Percentiles rank a stretch among this genome's conserved stretches.
phyloP scores from a whole-genome alignment of 164 flowering plant genomes.

The Amborella trichopoda region DNA sequence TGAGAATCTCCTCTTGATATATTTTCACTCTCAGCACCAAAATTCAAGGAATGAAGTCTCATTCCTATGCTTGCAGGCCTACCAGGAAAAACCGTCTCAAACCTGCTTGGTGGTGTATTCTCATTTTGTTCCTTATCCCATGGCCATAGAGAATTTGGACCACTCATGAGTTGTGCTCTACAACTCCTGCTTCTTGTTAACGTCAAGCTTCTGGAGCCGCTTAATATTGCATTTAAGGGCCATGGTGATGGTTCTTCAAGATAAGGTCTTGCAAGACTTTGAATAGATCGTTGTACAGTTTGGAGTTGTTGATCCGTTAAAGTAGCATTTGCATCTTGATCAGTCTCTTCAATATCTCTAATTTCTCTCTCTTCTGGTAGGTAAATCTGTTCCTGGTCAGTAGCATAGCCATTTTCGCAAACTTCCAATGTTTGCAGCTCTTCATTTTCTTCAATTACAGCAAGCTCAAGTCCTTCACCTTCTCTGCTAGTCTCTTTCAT shows the following conservation, averaged over 20 bases:
- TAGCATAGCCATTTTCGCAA: constrained; percentile 12
- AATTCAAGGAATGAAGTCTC: constrained; percentile 17
- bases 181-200: constrained; percentile 54
- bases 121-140: constrained; percentile 19
- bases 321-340: too few species aligned
- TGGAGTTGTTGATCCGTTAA: constrained; percentile 24
- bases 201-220: constrained; percentile 15
- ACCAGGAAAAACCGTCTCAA: constrained; percentile 28
- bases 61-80: constrained; percentile 22
- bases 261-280: constrained; percentile 16
- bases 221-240: constrained; percentile 7
- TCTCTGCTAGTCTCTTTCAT: constrained; percentile 20
- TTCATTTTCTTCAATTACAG: constrained; percentile 18
- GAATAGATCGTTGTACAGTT: constrained; percentile 27
- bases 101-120: constrained; percentile 26
- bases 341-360: too few species aligned
- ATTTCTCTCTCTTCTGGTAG: too few species aligned
- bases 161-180: constrained; percentile 22
- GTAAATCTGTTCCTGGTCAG: constrained; percentile 15
- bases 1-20: constrained; percentile 24
- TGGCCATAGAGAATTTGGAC: constrained; percentile 12
- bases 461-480: constrained; percentile 2
- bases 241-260: constrained; percentile 27
- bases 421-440: constrained; percentile 8
- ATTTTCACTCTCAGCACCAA: constrained; percentile 11